A percentile compares a stretch with the other conserved stretches of the same genome.
Conservation (phyloP, 495 filamentous ascomycete genomes). For the Penicillium herquei region DNA sequence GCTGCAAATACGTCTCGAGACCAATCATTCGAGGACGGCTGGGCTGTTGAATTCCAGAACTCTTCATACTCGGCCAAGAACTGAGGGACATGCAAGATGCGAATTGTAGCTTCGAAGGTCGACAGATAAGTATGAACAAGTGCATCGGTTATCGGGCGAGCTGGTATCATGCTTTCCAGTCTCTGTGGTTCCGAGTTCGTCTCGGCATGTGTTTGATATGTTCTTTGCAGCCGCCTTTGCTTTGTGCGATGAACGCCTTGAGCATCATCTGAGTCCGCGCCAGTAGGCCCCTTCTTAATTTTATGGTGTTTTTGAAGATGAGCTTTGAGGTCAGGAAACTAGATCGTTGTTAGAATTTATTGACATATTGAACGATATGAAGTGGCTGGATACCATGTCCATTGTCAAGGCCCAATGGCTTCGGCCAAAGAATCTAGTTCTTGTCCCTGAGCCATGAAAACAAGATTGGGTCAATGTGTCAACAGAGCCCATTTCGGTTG, state of each 20-base stretch:
- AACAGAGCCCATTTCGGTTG: background rate
- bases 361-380: background rate
- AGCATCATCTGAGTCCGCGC: background rate
- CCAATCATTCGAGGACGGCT: background rate
- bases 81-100: background rate
- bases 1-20: background rate
- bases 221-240: background rate
- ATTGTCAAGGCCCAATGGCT: slow-evolving; percentile 6
- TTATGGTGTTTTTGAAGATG: slow-evolving; percentile 1
- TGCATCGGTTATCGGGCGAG: background rate
- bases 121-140: background rate
- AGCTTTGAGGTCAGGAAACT: slow-evolving; percentile 4
- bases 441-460: background rate
- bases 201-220: background rate
- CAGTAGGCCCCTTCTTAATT: background rate
- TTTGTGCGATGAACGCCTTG: background rate
- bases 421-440: slow-evolving; percentile 4
- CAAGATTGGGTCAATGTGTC: slow-evolving; percentile 1
- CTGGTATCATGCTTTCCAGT: background rate
- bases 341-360: background rate
- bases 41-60: background rate
- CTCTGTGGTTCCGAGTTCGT: background rate
- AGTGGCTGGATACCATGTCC: background rate
- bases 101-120: slow-evolving; percentile 2
- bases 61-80: background rate